A percentile compares a stretch with the other conserved stretches of the same genome.
phyloP scores from a whole-genome alignment of 2,329 filamentous ascomycete genomes.

The Geoglossum cookeanum region DNA sequence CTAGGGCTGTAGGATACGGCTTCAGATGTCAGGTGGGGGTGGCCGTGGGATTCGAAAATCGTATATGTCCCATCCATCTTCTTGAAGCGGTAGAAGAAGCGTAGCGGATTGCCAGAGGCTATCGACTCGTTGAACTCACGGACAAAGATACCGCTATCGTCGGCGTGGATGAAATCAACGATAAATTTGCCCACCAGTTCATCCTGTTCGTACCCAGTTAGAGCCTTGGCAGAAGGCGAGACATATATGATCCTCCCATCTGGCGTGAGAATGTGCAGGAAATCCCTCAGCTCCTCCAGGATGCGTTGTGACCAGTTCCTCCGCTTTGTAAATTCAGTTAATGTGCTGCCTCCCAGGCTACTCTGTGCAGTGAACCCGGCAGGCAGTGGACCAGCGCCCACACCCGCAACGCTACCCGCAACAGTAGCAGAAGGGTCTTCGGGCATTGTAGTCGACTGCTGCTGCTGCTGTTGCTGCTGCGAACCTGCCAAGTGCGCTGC shows the following conservation, averaged over 20 bases:
- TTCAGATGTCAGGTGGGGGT: conserved; percentile 66
- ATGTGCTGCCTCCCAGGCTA: conserved; percentile 30
- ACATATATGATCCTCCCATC: conserved; percentile 70
- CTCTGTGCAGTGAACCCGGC: conserved; percentile 31
- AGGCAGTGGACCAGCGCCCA: conserved; percentile 35
- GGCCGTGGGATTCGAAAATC: conserved; percentile 83
- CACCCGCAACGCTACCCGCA: conserved; percentile 17
- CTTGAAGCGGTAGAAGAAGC: conserved; percentile 71
- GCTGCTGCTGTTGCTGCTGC: not conserved
- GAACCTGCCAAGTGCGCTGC: conserved; percentile 8
- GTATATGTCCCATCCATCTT: conserved; percentile 54
- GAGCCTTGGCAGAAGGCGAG: conserved; percentile 54
- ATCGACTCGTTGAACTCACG: conserved; percentile 82
- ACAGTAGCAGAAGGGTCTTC: not conserved
- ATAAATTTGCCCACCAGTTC: conserved; percentile 60
- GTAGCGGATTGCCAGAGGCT: conserved; percentile 56
- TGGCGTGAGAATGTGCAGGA: conserved; percentile 70
- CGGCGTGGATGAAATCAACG: conserved; percentile 65
- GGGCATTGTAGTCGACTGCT: conserved; percentile 12
- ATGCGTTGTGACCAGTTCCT: conserved; percentile 75
- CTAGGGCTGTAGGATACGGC: conserved; percentile 41
- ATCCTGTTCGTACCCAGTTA: conserved; percentile 56
- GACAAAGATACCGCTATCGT: conserved; percentile 67
- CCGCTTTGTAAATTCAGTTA: conserved; percentile 46
- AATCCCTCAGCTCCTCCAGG: conserved; percentile 74